Base-by-base conservation (phyloP, 2,329 filamentous ascomycete species). In the Mycosphaerella sp. region DNA sequence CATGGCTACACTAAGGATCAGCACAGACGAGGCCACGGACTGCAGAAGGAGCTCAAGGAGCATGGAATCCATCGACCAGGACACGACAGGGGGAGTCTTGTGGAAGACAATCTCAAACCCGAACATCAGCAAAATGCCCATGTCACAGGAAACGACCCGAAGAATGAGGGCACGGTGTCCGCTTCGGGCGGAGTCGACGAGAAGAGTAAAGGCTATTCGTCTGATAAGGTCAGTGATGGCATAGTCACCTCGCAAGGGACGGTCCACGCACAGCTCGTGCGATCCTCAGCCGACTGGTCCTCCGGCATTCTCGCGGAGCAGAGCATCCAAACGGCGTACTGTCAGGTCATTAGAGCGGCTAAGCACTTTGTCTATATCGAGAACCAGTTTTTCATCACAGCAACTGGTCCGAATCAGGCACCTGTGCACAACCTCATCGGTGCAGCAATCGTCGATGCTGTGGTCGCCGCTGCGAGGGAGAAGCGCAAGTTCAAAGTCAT, bases 361-460 rank as follows among this genome's bases (percentile, higher is more conserved):
- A 75, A 96, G 70, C 91, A 97, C 66, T 96, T 82, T 61, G 86
- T 98, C 18, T 98, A 97, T 72, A 95, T 98, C 54, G 93, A 98
- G 69, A 97, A 97, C 64, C 93, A 98, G 64, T 97, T 97, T 74
- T 98, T 97, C 76, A 96, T 94, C 66, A 60, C 58, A 1, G 58
- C 93, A 0, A 97, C 91, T 0, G 89, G 89, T 7, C 84, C 93
- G n/a, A 71, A 95, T 32, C 90, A 96, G 67, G 73, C 77, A 0
- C 91, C 91, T 0, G 81, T 97, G 18, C 83, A 89, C 68, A 98
- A 98, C 66, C 85, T 82, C 14, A 86, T 98, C 47, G 93, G 93
- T 10, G 77, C 78, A 6, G 85, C 93, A 2, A 95, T 98, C 48
- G 93, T 96, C 2, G 89, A 98, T 50, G 90, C 91, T 0, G 85